Base-by-base conservation (phyloP, 2,329 filamentous ascomycete species). In the Paradendryphiella salina region DNA sequence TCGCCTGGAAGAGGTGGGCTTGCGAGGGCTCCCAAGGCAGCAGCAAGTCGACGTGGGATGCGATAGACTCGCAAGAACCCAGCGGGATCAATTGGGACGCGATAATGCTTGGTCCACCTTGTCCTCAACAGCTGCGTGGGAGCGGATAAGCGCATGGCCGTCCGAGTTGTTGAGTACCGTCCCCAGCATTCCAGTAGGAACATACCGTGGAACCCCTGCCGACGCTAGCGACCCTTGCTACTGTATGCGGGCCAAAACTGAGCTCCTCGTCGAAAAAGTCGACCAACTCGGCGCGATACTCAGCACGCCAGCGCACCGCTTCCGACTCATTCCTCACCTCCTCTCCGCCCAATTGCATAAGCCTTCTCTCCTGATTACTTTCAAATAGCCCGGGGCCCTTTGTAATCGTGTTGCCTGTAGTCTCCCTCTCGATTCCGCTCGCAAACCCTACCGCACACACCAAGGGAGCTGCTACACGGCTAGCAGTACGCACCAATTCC, bases 401-500 rank as follows among this genome's bases (percentile, higher is more conserved):
- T 17, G 23, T 5, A 45, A 26, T 47, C 38, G 53, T 61, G 58
- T 34, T 63, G 61, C 54, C 57, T 61, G 55, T 50, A 33, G 52
- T 26, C 5, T 32, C 29, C 5, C 28, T 36, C 29, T 43, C 40
- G 8, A 15, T 53, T 26, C 48, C 37, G 40, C 56, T 35, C 52
- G 45, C 61, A 53, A 41, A 46, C 55, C 45, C 42, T 52, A 52
- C 46, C 37, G 33, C 58, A 51, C 59, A 55, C 45, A 47, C 61
- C 69, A 69, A 64, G 69, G 69, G 67, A 69, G 66, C 67, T 70
- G 67, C 63, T 51, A 32, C 28, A 39, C 36, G 17, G 41, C 54
- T 39, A 62, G 66, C 63, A 70, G 66, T 67, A 57, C 53, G 36
- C 39, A 66, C 67, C 38, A 66, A 65, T 53, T 69, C 69, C 66